These are phyloP conservation scores for Porodaedalea pini DNA, from an alignment of 1,284 basidiomycete genomes.

Conservation along the genomic window DNA sequence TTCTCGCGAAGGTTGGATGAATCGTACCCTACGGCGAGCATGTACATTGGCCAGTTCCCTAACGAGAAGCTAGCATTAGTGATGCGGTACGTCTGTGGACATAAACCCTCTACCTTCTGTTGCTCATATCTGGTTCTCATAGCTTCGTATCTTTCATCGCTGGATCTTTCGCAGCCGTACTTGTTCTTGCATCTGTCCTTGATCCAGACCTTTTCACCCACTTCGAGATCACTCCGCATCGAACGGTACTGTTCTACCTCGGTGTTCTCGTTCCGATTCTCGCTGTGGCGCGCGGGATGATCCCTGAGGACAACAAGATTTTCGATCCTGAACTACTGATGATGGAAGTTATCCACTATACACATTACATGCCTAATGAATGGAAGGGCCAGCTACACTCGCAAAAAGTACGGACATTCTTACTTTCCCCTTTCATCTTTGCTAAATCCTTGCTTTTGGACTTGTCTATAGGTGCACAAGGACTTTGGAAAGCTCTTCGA, in stretches of 20 bases:
- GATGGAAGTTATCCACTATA: conserved; percentile 87
- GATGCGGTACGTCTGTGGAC: conserved; percentile 62
- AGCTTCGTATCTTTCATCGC: conserved; percentile 95
- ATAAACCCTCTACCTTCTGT: conserved; percentile 4
- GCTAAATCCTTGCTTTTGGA: conserved; percentile 11
- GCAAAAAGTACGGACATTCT: conserved; percentile 55
- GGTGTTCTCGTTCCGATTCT: conserved; percentile 85
- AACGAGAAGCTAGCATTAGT: conserved; percentile 89
- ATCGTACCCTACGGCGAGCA: conserved; percentile 85
- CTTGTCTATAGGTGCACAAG: conserved; percentile 65
- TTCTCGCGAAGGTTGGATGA: conserved; percentile 85
- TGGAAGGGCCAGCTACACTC: conserved; percentile 92
- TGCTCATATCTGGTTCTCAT: conserved; percentile 8
- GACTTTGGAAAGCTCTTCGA: conserved; percentile 88
- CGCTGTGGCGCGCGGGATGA: conserved; percentile 90
- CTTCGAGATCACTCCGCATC: conserved; percentile 91
- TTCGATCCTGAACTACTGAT: conserved; percentile 93
- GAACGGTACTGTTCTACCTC: conserved; percentile 92
- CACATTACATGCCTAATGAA: conserved; percentile 91
- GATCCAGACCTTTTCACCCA: conserved; percentile 91
- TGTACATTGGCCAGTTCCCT: conserved; percentile 97
- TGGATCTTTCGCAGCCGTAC: conserved; percentile 93
- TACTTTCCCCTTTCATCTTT: neutral
- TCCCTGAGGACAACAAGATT: conserved; percentile 89
- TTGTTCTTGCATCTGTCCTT: conserved; percentile 85